Conservation (phyloP, 1,284 basidiomycete species). For the Athelia psychrophila region DNA sequence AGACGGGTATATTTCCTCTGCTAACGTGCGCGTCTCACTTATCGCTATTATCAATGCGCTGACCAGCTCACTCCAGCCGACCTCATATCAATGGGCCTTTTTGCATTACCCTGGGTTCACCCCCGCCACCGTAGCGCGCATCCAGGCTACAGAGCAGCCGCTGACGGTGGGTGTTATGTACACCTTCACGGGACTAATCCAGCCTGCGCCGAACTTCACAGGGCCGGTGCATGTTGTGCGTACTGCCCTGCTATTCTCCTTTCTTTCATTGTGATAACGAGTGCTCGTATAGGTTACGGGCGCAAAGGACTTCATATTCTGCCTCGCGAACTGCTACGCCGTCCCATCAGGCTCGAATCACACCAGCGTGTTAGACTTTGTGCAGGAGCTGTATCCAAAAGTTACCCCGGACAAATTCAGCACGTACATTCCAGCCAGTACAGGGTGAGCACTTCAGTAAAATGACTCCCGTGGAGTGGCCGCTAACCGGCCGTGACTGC, state of each 20-base stretch:
- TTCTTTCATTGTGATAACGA: neutral
- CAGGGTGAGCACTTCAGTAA: too few species aligned
- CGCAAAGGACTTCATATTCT: constrained; percentile 14
- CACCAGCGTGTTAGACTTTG: too few species aligned
- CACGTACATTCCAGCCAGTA: too few species aligned
- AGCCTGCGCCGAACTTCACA: constrained; percentile 10
- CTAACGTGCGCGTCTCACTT: too few species aligned
- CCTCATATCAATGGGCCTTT: constrained; percentile 11
- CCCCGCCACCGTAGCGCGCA: constrained; percentile 5
- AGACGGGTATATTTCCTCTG: too few species aligned
- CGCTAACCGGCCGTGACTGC: too few species aligned
- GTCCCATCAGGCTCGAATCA: too few species aligned
- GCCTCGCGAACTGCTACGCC: constrained; percentile 12
- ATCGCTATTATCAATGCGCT: neutral
- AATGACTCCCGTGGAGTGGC: too few species aligned
- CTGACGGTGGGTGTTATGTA: constrained; percentile 15
- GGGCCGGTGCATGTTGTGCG: constrained; percentile 10
- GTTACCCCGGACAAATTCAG: too few species aligned
- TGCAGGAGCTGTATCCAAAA: too few species aligned
- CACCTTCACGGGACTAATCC: constrained; percentile 8
- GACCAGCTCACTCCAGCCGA: neutral
- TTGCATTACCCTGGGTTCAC: constrained; percentile 14
- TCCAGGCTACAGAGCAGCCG: constrained; percentile 11
- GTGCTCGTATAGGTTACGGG: constrained; percentile 10
- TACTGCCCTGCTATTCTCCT: neutral